Conservation (phyloP, 148 eudicot genomes). For the Pharnaceum exiguum region DNA sequence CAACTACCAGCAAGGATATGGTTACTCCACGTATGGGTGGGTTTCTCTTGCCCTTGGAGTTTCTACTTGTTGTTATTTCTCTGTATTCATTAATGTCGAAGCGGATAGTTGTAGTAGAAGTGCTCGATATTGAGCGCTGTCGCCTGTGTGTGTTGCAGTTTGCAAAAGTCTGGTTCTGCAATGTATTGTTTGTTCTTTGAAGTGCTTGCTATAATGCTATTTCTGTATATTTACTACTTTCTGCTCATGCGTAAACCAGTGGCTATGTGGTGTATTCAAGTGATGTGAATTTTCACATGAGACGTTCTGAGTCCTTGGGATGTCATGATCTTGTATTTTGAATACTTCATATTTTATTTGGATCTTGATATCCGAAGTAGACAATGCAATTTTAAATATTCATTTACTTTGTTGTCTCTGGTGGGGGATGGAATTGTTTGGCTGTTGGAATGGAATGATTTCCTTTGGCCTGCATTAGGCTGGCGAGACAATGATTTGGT, state of each 20-base stretch:
- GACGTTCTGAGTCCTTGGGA: no score
- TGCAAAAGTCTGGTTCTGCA: no score
- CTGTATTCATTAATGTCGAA: neutral
- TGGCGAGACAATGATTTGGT: neutral
- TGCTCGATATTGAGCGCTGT: no score
- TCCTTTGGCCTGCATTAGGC: neutral
- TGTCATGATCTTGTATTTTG: no score
- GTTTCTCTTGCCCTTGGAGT: neutral
- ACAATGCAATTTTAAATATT: neutral
- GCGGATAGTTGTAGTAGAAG: neutral
- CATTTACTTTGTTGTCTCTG: neutral
- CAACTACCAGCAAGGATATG: constrained; percentile 72
- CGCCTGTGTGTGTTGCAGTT: no score
- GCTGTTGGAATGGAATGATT: neutral
- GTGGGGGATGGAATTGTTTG: neutral
- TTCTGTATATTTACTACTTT: no score
- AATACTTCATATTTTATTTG: no score
- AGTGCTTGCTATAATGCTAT: no score
- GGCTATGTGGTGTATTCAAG: no score
- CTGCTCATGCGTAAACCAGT: no score
- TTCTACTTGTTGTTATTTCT: neutral
- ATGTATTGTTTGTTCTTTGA: no score
- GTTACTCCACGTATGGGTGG: constrained; percentile 79
- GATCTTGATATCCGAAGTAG: neutral
- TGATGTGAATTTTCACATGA: no score